Percentiles rank a stretch among this genome's conserved stretches.
phyloP scores from a whole-genome alignment of 164 flowering plant genomes.

The Stephania cephalantha region DNA sequence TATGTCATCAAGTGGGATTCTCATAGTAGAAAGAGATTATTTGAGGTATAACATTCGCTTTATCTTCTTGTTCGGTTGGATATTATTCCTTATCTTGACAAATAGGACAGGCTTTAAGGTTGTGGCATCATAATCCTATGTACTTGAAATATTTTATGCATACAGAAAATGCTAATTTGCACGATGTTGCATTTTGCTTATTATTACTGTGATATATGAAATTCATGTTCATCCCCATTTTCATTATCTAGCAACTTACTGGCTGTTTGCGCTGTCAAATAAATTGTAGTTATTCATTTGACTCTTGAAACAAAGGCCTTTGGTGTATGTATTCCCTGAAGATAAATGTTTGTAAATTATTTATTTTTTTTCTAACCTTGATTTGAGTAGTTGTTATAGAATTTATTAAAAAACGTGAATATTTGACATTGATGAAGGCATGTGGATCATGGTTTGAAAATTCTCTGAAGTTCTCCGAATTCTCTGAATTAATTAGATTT shows the following conservation, averaged over 20 bases:
- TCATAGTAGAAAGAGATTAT: slow-evolving; percentile 45
- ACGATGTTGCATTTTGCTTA: background rate
- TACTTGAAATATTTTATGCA: background rate
- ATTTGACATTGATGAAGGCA: too few relatives aligned
- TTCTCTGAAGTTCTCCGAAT: too few relatives aligned
- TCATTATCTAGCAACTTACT: background rate
- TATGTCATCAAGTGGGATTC: slow-evolving; percentile 72
- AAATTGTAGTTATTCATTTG: background rate
- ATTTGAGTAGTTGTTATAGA: background rate
- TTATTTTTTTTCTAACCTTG: background rate
- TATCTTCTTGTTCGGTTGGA: background rate
- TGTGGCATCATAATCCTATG: background rate
- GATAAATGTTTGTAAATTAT: background rate
- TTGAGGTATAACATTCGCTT: slow-evolving; percentile 48
- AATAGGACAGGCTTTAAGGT: background rate
- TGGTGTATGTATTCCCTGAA: background rate
- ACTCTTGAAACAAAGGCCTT: background rate
- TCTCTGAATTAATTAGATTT: too few relatives aligned
- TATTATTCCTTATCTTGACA: background rate
- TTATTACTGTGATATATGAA: background rate
- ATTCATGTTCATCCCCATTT: background rate
- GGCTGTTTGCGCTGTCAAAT: background rate
- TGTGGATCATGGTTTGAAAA: too few relatives aligned
- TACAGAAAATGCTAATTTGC: background rate
- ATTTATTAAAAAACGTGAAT: too few relatives aligned